These are phyloP conservation scores for Fusarium sp. DNA, from an alignment of 2,329 filamentous ascomycete genomes.

Conservation along the genomic window DNA sequence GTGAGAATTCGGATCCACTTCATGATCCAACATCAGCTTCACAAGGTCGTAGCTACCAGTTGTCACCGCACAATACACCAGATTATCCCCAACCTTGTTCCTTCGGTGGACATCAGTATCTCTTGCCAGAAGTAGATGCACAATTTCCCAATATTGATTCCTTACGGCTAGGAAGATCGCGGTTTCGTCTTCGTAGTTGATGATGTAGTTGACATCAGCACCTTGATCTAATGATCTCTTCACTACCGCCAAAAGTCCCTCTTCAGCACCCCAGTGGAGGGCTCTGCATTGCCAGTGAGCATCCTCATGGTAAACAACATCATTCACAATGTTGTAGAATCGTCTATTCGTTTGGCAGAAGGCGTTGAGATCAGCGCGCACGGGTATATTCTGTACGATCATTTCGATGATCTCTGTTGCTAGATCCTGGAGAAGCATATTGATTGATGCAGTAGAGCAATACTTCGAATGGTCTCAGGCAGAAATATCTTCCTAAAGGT, in stretches of 20 bases:
- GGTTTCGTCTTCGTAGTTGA: neutral
- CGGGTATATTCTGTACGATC: neutral
- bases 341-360: neutral
- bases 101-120: neutral
- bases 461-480: fast-evolving
- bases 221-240: neutral
- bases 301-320: slow-evolving; percentile 1
- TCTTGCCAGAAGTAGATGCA: neutral
- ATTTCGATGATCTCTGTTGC: slow-evolving; percentile 13
- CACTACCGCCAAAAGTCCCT: neutral
- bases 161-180: neutral
- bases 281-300: neutral
- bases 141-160: neutral
- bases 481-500: fast-evolving
- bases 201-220: neutral
- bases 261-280: neutral
- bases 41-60: neutral
- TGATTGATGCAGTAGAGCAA: fast-evolving
- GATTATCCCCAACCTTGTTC: neutral
- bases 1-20: neutral
- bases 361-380: neutral
- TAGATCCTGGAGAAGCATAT: slow-evolving; percentile 3
- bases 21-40: neutral
- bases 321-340: neutral
- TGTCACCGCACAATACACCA: slow-evolving; percentile 1